Conservation (phyloP, 805 yeast genomes). For the Saccharomycopsis fermentans region DNA sequence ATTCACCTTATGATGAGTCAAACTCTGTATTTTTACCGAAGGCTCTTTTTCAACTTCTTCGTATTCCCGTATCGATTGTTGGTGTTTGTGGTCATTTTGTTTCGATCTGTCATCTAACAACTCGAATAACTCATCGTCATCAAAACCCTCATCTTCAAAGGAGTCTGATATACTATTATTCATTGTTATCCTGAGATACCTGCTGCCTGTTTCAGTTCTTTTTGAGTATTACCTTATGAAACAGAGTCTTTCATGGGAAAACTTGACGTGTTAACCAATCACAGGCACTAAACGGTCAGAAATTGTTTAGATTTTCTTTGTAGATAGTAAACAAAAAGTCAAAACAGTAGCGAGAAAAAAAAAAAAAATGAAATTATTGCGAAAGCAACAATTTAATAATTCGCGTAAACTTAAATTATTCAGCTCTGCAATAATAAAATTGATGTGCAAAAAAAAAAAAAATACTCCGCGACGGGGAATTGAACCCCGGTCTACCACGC, state of each 20-base stretch:
- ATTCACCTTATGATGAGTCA: conserved; percentile 44
- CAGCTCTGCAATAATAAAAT: too few relatives aligned
- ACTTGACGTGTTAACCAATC: background rate
- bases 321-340: background rate
- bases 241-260: background rate
- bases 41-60: conserved; percentile 27
- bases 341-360: background rate
- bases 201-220: too few relatives aligned
- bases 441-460: conserved; percentile 3
- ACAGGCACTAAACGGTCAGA: background rate
- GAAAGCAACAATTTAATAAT: too few relatives aligned
- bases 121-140: conserved; percentile 6
- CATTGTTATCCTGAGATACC: background rate
- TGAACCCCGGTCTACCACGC: conserved; percentile 21
- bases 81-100: background rate
- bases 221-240: background rate
- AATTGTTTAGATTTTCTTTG: background rate
- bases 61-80: conserved; percentile 20
- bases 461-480: conserved; percentile 21
- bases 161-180: conserved; percentile 14
- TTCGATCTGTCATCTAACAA: background rate
- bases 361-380: background rate
- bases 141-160: conserved; percentile 12
- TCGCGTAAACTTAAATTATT: too few relatives aligned
- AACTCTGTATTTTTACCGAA: conserved; percentile 26